Percentiles rank a stretch among this genome's conserved stretches.
phyloP scores from a whole-genome alignment of 805 yeast genomes.

The Ogataea ramenticola region DNA sequence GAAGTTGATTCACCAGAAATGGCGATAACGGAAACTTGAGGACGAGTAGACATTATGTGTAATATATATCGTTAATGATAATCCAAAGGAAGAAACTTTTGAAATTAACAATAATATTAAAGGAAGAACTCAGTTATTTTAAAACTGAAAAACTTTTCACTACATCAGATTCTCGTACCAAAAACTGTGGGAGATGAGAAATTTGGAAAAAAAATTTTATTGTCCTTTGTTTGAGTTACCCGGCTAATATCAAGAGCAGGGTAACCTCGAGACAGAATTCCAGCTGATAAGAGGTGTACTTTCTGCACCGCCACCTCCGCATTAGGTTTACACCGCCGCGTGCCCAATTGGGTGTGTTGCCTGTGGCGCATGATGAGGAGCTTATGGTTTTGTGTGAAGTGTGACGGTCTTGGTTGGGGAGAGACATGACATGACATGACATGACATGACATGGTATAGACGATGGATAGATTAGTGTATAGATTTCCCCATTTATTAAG shows the following conservation, averaged over 20 bases:
- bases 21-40: conserved; percentile 94
- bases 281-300: neutral
- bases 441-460: too few species aligned
- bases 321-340: neutral
- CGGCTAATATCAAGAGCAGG: too few species aligned
- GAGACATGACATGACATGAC: too few species aligned
- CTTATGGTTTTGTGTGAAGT: neutral
- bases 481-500: too few species aligned
- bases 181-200: too few species aligned
- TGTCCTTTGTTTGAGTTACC: too few species aligned
- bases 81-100: neutral
- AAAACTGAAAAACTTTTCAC: neutral
- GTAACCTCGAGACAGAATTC: too few species aligned
- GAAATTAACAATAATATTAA: neutral
- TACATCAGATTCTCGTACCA: too few species aligned
- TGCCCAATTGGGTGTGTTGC: neutral
- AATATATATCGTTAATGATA: conserved; percentile 1
- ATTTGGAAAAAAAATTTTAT: too few species aligned
- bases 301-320: neutral
- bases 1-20: conserved; percentile 77
- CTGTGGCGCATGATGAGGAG: too few species aligned
- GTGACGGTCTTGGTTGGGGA: too few species aligned
- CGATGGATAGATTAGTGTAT: too few species aligned
- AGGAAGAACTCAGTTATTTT: neutral
- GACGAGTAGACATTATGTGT: conserved; percentile 53